phyloP scores from a whole-genome alignment of 148 eudicot genomes.

The Fagopyrum tataricum region DNA sequence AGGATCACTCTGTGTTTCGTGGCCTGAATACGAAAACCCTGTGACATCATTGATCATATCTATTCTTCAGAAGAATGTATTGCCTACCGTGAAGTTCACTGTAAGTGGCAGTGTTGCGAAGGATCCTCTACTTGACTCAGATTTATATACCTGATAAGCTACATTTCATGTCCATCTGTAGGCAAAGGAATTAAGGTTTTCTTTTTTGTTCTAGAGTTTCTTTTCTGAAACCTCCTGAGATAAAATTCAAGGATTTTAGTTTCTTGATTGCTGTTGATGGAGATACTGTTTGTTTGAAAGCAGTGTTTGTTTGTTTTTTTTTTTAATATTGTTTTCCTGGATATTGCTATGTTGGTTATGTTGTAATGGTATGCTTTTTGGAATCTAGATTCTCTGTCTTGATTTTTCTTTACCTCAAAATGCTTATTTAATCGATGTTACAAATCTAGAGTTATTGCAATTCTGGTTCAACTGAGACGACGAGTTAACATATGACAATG shows the following conservation, averaged over 20 bases:
- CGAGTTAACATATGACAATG: too few relatives aligned
- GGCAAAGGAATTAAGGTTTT: background rate
- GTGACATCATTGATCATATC: conserved; percentile 46
- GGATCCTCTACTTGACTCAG: conserved; percentile 53
- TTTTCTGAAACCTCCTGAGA: background rate
- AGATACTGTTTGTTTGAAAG: conserved; percentile 1
- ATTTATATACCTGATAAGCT: conserved; percentile 56
- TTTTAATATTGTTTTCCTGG: background rate
- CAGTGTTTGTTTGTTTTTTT: background rate
- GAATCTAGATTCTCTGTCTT: background rate
- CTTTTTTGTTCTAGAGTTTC: background rate
- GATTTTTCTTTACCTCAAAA: too few relatives aligned
- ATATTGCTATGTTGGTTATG: background rate
- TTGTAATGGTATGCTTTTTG: background rate
- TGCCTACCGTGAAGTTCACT: conserved; percentile 37
- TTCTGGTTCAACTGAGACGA: too few relatives aligned
- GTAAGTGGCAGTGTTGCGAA: conserved; percentile 22
- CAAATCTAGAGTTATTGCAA: too few relatives aligned
- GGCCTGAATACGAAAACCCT: conserved; percentile 71
- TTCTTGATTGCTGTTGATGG: conserved; percentile 2
- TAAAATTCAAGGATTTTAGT: background rate
- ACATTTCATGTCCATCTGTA: background rate
- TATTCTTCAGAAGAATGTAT: conserved; percentile 42
- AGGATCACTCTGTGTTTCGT: conserved; percentile 60
- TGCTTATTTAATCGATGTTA: too few relatives aligned